A percentile compares a stretch with the other conserved stretches of the same genome.
phyloP scores from a whole-genome alignment of 2,329 filamentous ascomycete genomes.

The Epichloe sibirici region DNA sequence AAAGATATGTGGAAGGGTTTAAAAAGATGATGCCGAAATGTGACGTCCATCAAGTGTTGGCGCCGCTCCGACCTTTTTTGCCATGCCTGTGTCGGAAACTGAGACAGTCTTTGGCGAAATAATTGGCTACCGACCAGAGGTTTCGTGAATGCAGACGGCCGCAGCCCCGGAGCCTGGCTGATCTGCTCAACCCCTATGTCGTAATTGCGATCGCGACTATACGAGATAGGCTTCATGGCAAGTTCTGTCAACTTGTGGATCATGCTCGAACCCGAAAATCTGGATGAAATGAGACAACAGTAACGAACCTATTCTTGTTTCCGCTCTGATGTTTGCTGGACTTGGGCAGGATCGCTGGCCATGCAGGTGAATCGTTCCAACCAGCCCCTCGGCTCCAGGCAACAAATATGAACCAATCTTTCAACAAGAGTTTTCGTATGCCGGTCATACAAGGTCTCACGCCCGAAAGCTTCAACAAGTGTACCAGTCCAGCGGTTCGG shows the following conservation, averaged over 20 bases:
- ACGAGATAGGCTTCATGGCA: not conserved
- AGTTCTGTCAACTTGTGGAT: not conserved
- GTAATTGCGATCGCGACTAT: not conserved
- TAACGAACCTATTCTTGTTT: not conserved
- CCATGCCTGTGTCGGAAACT: not conserved
- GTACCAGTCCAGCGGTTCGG: constrained; percentile 4
- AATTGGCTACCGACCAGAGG: constrained; percentile 7
- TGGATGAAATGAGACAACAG: constrained; percentile 5
- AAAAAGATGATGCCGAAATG: constrained; percentile 14
- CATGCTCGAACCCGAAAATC: constrained; percentile 1
- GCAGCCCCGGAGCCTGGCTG: not conserved
- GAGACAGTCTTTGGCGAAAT: constrained; percentile 4
- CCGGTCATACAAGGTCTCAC: constrained; percentile 2
- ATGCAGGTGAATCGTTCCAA: not conserved
- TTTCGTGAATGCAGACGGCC: constrained; percentile 8
- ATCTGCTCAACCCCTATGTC: not conserved
- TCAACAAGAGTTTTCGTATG: not conserved
- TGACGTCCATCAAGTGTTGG: constrained; percentile 6
- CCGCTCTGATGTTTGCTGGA: not conserved
- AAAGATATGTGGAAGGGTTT: constrained; percentile 19
- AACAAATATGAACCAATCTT: not conserved
- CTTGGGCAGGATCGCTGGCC: not conserved
- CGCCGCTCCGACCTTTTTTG: constrained; percentile 5
- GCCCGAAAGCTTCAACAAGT: not conserved
- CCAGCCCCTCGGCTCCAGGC: constrained; percentile 1